phyloP scores from a whole-genome alignment of 805 yeast species.

The Zygotorulaspora florentina region DNA sequence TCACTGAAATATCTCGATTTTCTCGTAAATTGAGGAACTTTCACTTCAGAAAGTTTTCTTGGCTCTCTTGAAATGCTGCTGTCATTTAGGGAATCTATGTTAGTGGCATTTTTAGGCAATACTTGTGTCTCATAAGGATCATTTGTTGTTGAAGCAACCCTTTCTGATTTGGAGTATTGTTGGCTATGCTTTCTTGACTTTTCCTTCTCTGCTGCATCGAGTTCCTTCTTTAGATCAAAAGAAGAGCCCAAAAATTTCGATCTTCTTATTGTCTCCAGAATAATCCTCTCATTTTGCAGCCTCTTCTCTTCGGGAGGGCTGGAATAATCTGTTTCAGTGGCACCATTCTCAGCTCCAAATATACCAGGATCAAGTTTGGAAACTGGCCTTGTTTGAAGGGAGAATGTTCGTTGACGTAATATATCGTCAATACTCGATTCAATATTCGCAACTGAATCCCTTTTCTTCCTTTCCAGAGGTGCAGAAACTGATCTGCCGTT shows the following conservation, averaged over 20 bases:
- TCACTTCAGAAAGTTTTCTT: slow-evolving; percentile 55
- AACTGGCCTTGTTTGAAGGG: slow-evolving; percentile 40
- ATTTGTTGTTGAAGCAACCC: slow-evolving; percentile 15
- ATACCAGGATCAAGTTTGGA: slow-evolving; percentile 44
- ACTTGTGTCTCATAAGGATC: slow-evolving; percentile 19
- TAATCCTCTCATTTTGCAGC: slow-evolving; percentile 30
- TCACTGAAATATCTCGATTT: slow-evolving; percentile 58
- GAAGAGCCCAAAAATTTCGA: slow-evolving; percentile 42
- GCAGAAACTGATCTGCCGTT: slow-evolving; percentile 39
- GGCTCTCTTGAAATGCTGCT: slow-evolving; percentile 35
- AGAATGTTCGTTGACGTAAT: slow-evolving; percentile 37
- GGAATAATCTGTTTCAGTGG: slow-evolving; percentile 17
- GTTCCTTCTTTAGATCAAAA: slow-evolving; percentile 36
- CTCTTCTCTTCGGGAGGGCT: slow-evolving; percentile 23
- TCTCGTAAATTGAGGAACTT: slow-evolving; percentile 68
- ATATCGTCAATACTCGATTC: slow-evolving; percentile 29
- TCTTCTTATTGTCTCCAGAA: slow-evolving; percentile 42
- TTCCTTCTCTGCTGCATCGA: slow-evolving; percentile 19
- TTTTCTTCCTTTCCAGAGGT: slow-evolving; percentile 29
- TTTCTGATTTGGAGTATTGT: slow-evolving; percentile 8
- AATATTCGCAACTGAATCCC: slow-evolving; percentile 19
- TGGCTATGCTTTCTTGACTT: slow-evolving; percentile 7
- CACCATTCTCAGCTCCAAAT: slow-evolving; percentile 16
- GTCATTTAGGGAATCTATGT: slow-evolving; percentile 22
- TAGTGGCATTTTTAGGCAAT: slow-evolving; percentile 29